A percentile compares a stretch with the other conserved stretches of the same genome.
These are phyloP conservation scores for Eucalyptus pauciflora DNA, from an alignment of 345 rosid genomes.

Conservation along the genomic window DNA sequence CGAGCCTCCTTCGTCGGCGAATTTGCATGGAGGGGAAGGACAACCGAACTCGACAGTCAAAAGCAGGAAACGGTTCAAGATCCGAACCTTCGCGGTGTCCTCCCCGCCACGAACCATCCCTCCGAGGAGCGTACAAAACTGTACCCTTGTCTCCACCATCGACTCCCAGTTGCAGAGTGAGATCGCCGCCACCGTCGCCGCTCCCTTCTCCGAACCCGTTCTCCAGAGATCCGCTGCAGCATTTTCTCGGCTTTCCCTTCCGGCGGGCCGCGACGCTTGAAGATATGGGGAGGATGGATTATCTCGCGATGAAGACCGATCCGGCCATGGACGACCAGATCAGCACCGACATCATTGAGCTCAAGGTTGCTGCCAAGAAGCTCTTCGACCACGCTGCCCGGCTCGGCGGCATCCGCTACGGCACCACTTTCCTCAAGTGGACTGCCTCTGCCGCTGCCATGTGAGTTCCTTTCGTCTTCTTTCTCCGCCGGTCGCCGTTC, in stretches of 20 bases:
- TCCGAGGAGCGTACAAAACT: neutral
- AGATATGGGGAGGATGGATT: conserved; percentile 57
- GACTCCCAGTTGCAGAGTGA: neutral
- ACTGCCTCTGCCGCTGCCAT: conserved; percentile 79
- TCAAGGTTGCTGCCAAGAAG: conserved; percentile 39
- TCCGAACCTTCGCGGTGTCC: neutral
- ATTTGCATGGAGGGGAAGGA: neutral
- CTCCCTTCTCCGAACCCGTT: neutral
- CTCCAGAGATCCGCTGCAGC: neutral
- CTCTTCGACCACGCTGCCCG: conserved; percentile 36
- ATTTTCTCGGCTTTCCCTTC: neutral
- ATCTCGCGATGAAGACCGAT: conserved; percentile 56
- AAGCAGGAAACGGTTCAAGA: neutral
- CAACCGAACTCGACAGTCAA: neutral
- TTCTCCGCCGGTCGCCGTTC: neutral
- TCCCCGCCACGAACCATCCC: neutral
- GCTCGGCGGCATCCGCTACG: conserved; percentile 67
- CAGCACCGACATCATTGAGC: conserved; percentile 48
- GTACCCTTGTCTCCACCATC: neutral
- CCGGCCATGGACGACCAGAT: conserved; percentile 26
- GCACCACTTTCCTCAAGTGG: conserved; percentile 84
- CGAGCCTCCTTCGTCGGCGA: neutral
- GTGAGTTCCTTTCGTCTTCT: conserved; percentile 2
- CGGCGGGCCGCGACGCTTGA: no score
- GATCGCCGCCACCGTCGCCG: neutral